These are phyloP conservation scores for Fraxinus dipetala DNA, from an alignment of 305 asterid genomes.

Conservation along the genomic window DNA sequence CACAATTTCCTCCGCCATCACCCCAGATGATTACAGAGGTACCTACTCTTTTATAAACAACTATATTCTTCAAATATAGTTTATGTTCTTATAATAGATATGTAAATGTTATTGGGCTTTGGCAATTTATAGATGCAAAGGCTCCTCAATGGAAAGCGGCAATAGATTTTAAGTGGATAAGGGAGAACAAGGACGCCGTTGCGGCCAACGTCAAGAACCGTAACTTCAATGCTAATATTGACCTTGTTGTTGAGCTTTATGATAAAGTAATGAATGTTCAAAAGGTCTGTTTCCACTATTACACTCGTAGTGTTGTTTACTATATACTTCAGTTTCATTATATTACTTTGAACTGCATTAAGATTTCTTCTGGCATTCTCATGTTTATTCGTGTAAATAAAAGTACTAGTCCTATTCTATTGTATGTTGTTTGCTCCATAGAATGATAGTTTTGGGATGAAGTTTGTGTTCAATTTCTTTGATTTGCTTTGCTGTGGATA, in stretches of 20 bases:
- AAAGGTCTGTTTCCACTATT: constrained; percentile 54
- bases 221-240: constrained; percentile 69
- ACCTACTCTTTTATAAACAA: neutral
- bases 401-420: neutral
- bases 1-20: constrained; percentile 19
- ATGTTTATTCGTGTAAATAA: neutral
- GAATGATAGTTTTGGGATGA: neutral
- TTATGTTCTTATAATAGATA: neutral
- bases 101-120: constrained; percentile 11
- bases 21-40: constrained; percentile 44
- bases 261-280: constrained; percentile 61
- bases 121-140: constrained; percentile 44
- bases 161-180: constrained; percentile 90
- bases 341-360: neutral
- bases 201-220: constrained; percentile 66
- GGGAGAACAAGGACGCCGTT: constrained; percentile 81
- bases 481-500: neutral
- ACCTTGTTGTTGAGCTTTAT: constrained; percentile 66
- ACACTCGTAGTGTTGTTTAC: neutral
- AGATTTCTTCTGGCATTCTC: neutral
- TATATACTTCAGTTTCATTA: neutral
- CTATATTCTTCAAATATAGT: neutral
- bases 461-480: neutral
- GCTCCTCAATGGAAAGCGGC: constrained; percentile 89
- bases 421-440: neutral